A percentile compares a stretch with the other conserved stretches of the same genome.
These are phyloP conservation scores for Luffa acutangula DNA, from an alignment of 306 rosid genomes.

Conservation along the genomic window DNA sequence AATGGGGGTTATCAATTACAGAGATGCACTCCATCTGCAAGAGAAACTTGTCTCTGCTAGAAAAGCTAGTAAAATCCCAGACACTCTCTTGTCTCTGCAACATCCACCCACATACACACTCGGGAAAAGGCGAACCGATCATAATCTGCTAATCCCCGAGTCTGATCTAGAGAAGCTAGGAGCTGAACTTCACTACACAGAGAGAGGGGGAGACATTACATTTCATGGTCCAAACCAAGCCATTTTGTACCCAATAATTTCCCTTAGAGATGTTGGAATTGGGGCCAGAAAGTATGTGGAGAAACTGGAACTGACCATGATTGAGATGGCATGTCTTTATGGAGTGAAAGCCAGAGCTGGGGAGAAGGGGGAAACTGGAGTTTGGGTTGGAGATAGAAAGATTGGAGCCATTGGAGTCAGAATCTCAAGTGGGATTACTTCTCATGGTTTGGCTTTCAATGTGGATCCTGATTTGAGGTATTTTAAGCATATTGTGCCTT, in stretches of 20 bases:
- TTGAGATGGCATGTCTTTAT: slow-evolving; percentile 50
- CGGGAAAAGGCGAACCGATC: slow-evolving; percentile 71
- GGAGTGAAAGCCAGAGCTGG: slow-evolving; percentile 72
- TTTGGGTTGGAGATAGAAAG: slow-evolving; percentile 87
- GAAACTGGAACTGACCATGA: slow-evolving; percentile 74
- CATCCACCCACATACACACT: slow-evolving; percentile 85
- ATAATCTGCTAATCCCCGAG: slow-evolving; percentile 56
- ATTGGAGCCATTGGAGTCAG: slow-evolving; percentile 85
- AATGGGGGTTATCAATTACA: slow-evolving; percentile 32
- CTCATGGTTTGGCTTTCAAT: slow-evolving; percentile 87
- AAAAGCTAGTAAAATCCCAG: slow-evolving; percentile 42
- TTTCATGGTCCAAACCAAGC: slow-evolving; percentile 93
- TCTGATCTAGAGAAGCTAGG: slow-evolving; percentile 56
- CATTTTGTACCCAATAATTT: slow-evolving; percentile 61
- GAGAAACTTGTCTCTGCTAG: slow-evolving; percentile 58
- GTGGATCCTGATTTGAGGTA: slow-evolving; percentile 74
- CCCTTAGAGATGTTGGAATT: slow-evolving; percentile 54
- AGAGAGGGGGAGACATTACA: slow-evolving; percentile 86
- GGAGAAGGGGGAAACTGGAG: slow-evolving; percentile 51
- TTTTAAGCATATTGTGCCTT: slow-evolving; percentile 78
- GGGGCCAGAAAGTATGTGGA: slow-evolving; percentile 74
- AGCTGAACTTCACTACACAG: slow-evolving; percentile 64
- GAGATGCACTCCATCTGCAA: slow-evolving; percentile 33
- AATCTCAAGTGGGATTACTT: slow-evolving; percentile 65
- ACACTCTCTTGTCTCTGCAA: slow-evolving; percentile 61